Evolutionary conservation across 1,139 yeast genomes (phyloP), one percentile per base, ranked within the genome.

Genomic region (Scheffersomyces insectosa): DNA sequence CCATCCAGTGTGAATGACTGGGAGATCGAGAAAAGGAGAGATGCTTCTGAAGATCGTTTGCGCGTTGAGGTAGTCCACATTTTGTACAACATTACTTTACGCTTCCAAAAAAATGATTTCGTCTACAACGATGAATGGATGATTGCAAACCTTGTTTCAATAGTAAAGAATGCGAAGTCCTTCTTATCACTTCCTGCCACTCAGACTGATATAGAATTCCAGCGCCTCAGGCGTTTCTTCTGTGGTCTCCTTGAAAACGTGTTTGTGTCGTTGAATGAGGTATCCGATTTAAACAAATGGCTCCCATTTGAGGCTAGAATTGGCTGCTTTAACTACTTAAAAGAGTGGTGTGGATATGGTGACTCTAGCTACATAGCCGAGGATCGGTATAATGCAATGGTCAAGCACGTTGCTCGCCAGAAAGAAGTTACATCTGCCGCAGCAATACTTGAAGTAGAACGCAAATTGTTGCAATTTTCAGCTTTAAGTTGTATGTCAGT

Each of bases 281-380:
- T 61, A 28, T 66, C 79, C 5, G 77, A 74, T 16, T 50, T 70
- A 39, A 57, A 68, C 37, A 70, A 71, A 38, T 82, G 93, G 80
- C 69, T 91, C 20, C 93, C 96, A 1, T 90, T 90, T 60, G 91
- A 85, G 54, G 95, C 93, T 8, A 73, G 97, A 45, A 82, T 88
- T 23, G 86, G 90, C 1, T 86, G 95, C 52, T 90, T 89, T 65
- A 81, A 83, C 38, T 85, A 80, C 56, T 70, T 93, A 47, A 90
- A 87, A 51, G 96, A 88, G 58, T 95, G 99, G 99, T 89, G 97
- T 63, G 96, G 96, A 0, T 82, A 80, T 47, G 98, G 98, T 1
- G 85, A 80, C 41, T 72, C 81, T 30, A 73, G 79, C 16, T 66
- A 72, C 1, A 59, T 84, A 3, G 79, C 89, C 4, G 81, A 80